Evolutionary conservation across 1,284 basidiomycete genomes (phyloP).

Genomic region (Clitocybe nebularis): DNA sequence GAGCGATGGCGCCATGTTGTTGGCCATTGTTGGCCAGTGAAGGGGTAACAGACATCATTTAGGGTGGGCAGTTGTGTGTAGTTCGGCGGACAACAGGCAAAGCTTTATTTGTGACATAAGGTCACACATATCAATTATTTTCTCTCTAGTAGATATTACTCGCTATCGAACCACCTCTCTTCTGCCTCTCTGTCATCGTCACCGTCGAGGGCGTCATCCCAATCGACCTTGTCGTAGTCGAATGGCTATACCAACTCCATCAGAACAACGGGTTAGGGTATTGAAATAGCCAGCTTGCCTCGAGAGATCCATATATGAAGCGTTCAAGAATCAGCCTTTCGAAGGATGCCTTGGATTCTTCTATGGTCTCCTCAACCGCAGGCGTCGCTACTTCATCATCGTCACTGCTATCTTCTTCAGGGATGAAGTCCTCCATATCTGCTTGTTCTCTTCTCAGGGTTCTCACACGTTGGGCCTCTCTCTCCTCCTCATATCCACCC

Average conservation of each 20-base stretch:
- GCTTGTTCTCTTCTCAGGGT: conserved; percentile 38
- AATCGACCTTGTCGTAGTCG: conserved; percentile 71
- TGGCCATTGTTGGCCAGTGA: conserved; percentile 19
- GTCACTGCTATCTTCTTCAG: conserved; percentile 57
- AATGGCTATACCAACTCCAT: conserved; percentile 43
- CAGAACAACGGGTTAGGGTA: conserved; percentile 8
- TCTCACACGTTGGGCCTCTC: conserved; percentile 60
- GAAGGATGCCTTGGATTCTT: conserved; percentile 47
- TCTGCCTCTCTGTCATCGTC: conserved; percentile 60
- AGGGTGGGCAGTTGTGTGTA: conserved; percentile 25
- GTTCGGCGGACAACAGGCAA: too few relatives aligned
- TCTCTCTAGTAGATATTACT: conserved; percentile 41
- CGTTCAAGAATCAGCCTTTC: conserved; percentile 58
- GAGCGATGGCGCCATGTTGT: conserved; percentile 20
- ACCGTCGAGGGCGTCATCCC: conserved; percentile 66
- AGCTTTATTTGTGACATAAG: conserved; percentile 9
- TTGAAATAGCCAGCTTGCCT: conserved; percentile 40
- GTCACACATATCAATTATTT: neutral
- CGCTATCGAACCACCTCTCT: conserved; percentile 75
- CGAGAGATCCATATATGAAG: conserved; percentile 73
- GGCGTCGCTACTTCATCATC: conserved; percentile 49
- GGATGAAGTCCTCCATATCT: conserved; percentile 43
- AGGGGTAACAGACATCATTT: conserved; percentile 12
- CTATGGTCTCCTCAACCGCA: conserved; percentile 38
- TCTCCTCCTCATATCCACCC: conserved; percentile 70